Conservation (phyloP, 371 early-diverging fungal genomes). For the Gilbertella persicaria region DNA sequence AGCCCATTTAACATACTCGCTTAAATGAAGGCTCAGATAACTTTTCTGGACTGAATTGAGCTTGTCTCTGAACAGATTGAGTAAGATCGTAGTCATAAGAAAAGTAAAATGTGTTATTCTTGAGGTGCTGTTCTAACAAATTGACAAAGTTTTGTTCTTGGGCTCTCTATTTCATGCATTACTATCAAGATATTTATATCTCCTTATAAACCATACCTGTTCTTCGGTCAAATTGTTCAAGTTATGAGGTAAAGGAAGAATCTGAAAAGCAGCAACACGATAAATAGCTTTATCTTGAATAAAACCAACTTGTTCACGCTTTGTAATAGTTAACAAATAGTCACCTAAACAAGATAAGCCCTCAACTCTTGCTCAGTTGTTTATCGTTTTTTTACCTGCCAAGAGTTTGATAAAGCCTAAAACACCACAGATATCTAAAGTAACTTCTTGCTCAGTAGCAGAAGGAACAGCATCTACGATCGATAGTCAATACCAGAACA, state of each 20-base stretch:
- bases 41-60: slow-evolving; percentile 26
- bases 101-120: slow-evolving; percentile 75
- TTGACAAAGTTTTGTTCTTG: slow-evolving; percentile 72
- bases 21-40: slow-evolving; percentile 40
- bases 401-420: slow-evolving; percentile 68
- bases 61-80: slow-evolving; percentile 77
- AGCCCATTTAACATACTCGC: slow-evolving; percentile 33
- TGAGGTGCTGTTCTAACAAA: slow-evolving; percentile 73
- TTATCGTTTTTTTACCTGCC: slow-evolving; percentile 46
- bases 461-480: slow-evolving; percentile 22
- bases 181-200: background rate
- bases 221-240: slow-evolving; percentile 45
- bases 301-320: slow-evolving; percentile 67
- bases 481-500: too few species aligned
- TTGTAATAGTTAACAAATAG: slow-evolving; percentile 84
- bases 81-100: slow-evolving; percentile 89
- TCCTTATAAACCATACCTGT: slow-evolving; percentile 38
- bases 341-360: slow-evolving; percentile 55
- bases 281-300: slow-evolving; percentile 71
- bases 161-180: slow-evolving; percentile 36
- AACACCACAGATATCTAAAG: slow-evolving; percentile 60
- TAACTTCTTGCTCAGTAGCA: slow-evolving; percentile 28
- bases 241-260: slow-evolving; percentile 70
- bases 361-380: background rate
- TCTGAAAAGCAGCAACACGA: slow-evolving; percentile 68